These are phyloP conservation scores for Bondarzewia mesenterica DNA, from an alignment of 1,284 basidiomycete genomes.

Conservation along the genomic window DNA sequence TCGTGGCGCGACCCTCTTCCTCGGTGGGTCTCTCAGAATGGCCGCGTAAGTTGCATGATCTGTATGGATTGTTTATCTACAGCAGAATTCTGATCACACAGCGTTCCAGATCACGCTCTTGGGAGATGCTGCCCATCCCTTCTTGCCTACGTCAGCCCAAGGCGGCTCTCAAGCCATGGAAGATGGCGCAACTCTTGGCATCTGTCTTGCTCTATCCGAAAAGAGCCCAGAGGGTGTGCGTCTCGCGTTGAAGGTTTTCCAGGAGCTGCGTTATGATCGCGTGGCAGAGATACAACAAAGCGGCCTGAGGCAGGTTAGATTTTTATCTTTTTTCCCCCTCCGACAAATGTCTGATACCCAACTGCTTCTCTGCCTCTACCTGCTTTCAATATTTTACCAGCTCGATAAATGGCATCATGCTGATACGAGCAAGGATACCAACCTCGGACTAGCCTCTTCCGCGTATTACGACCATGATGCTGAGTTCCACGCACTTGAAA, in stretches of 20 bases:
- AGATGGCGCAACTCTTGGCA: background rate
- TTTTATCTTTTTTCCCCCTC: background rate
- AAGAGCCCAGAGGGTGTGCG: background rate
- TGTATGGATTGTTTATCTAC: background rate
- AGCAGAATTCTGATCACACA: background rate
- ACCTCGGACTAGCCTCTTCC: background rate
- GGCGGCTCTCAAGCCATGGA: background rate
- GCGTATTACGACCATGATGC: background rate
- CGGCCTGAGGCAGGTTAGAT: background rate
- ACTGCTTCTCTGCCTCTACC: too few relatives aligned
- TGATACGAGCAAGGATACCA: background rate
- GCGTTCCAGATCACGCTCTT: background rate
- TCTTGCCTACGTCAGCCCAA: background rate
- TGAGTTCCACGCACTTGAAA: background rate
- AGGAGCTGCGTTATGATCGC: background rate
- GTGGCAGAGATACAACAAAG: background rate
- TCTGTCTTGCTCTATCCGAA: background rate
- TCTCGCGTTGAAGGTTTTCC: background rate
- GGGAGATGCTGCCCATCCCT: background rate
- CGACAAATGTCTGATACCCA: too few relatives aligned
- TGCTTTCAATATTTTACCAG: background rate
- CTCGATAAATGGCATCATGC: background rate
- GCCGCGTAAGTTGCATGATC: background rate
- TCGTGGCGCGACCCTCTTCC: background rate
- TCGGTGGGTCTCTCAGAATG: background rate